Evolutionary conservation across 2,329 filamentous ascomycete species (phyloP), one percentile per base, ranked within the genome.

Genomic region (Colletotrichum sp.): DNA sequence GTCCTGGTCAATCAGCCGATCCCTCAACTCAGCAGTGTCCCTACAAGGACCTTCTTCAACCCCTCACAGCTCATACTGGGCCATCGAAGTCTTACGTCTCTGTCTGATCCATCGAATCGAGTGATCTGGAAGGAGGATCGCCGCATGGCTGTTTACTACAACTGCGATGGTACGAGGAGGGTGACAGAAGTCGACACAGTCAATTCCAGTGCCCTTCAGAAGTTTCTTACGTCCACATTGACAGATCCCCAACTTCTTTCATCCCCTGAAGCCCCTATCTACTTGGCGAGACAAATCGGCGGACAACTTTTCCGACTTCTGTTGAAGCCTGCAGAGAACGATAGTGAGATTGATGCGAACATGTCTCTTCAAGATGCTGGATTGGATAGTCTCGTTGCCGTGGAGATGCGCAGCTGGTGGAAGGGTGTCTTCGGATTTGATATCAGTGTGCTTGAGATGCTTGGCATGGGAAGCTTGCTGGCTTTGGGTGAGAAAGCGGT

Each of bases 371-470:
- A 59, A 16, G 44, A 76, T 8, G 72, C 72, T 15, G 80, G 80
- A 6, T 60, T 81, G 21, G 80, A 81, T 36, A 80, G 77, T 1
- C 49, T 81, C 26, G 77, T 80, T 6, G 78, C 77, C 5, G 77
- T 80, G n/a, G 79, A 81, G 60, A 64, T 81, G 63, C 72, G 79
- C 16, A 78, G 72, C 21, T 81, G 79, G 78, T 80, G 79, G 79
- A 77, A 77, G 63, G 68, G 72, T 13, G 70, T 72, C 1, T 76
- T 81, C 30, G 78, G 79, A 1, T 69, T 78, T 24, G 79, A 81
- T 5, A 78, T 80, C 5, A 79, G 68, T 15, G 62, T 76, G 8
- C 55, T 75, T 16, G 71, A 78, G 8, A 71, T 81, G 70, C 59
- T 80, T 18, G 71, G 76, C 15, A 79, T 78, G 71, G 78, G 76